These are phyloP conservation scores for Zygotorulaspora florentina DNA, from an alignment of 805 yeast species.

Conservation along the genomic window DNA sequence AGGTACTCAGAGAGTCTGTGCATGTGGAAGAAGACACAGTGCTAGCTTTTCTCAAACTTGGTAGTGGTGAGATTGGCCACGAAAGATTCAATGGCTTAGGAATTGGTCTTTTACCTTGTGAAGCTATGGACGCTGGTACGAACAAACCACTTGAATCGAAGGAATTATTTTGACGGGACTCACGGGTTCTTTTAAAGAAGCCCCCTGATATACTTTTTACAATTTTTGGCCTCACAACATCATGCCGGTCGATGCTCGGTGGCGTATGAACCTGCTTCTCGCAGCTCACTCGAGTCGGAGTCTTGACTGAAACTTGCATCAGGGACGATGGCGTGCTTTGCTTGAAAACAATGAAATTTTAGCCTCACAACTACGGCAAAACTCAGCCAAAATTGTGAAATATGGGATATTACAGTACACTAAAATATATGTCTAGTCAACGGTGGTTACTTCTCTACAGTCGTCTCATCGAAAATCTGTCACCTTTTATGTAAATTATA, in stretches of 20 bases:
- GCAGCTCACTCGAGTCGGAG: constrained; percentile 4
- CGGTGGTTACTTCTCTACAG: background rate
- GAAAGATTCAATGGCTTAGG: constrained; percentile 24
- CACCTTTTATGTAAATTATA: background rate
- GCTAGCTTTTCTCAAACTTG: constrained; percentile 17
- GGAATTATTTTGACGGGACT: constrained; percentile 4
- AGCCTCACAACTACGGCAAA: too few species aligned
- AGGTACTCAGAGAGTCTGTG: background rate
- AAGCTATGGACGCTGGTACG: constrained; percentile 12
- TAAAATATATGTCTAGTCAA: background rate
- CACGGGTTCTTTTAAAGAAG: constrained; percentile 22
- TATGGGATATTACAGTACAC: background rate
- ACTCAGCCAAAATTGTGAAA: too few species aligned
- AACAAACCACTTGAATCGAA: constrained; percentile 6
- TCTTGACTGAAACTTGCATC: constrained; percentile 8
- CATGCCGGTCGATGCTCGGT: constrained; percentile 29
- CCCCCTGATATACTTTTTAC: constrained; percentile 28
- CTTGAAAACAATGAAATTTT: constrained; percentile 10
- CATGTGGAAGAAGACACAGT: background rate
- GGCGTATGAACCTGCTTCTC: constrained; percentile 32
- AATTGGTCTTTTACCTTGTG: constrained; percentile 15
- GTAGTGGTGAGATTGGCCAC: constrained; percentile 26
- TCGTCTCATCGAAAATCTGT: background rate
- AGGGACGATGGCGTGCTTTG: background rate
- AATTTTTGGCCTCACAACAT: constrained; percentile 20